These are phyloP conservation scores for Yamadazyma mexicana DNA, from an alignment of 1,139 yeast genomes.

Conservation along the genomic window DNA sequence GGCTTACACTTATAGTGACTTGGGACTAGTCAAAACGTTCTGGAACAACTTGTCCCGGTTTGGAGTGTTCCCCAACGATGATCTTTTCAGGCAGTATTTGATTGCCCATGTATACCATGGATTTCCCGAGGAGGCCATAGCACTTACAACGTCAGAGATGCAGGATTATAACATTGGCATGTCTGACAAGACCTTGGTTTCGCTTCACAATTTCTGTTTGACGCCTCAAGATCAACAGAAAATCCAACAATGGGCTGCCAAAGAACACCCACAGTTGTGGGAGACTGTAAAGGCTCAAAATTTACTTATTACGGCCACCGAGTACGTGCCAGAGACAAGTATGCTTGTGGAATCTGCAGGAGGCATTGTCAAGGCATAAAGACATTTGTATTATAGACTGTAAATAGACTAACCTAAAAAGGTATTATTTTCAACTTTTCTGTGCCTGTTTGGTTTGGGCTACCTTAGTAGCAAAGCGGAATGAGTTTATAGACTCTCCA, in stretches of 20 bases:
- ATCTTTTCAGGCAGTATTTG: conserved; percentile 62
- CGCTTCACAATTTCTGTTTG: conserved; percentile 63
- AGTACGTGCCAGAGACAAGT: conserved; percentile 31
- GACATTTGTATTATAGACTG: conserved; percentile 8
- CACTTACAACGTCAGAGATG: conserved; percentile 46
- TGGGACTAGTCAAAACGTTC: conserved; percentile 59
- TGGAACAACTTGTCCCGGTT: conserved; percentile 63
- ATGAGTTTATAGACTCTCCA: conserved; percentile 77
- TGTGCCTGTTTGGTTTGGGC: conserved; percentile 48
- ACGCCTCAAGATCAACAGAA: conserved; percentile 45
- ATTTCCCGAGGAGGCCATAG: conserved; percentile 56
- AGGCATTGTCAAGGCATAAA: conserved; percentile 2
- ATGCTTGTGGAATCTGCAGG: conserved; percentile 12
- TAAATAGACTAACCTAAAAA: conserved; percentile 5
- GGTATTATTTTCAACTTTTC: neutral
- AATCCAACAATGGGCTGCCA: conserved; percentile 55
- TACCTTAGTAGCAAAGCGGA: conserved; percentile 87
- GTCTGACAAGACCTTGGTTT: conserved; percentile 49
- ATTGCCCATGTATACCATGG: conserved; percentile 78
- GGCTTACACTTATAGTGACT: conserved; percentile 58
- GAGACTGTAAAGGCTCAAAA: conserved; percentile 34
- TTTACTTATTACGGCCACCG: conserved; percentile 36
- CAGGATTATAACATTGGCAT: conserved; percentile 53
- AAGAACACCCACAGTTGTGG: conserved; percentile 51
- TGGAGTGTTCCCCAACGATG: conserved; percentile 54